These are phyloP conservation scores for Sporothrix mexicana DNA, from an alignment of 2,329 filamentous ascomycete genomes.

Conservation along the genomic window DNA sequence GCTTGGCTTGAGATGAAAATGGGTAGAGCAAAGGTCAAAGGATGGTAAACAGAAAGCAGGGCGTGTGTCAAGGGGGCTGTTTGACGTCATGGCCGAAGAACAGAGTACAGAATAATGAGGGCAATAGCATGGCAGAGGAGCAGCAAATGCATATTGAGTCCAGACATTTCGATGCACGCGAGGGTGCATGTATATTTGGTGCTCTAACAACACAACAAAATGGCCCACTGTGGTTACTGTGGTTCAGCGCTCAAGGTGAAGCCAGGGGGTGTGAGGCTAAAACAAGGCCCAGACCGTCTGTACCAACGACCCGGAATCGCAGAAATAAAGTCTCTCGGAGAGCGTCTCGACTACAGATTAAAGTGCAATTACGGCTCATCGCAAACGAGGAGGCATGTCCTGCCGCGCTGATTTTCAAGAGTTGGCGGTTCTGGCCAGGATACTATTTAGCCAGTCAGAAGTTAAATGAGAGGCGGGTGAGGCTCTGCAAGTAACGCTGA, in stretches of 20 bases:
- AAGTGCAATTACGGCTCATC: not conserved
- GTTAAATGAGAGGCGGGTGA: not conserved
- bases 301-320: constrained; percentile 8
- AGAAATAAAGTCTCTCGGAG: not conserved
- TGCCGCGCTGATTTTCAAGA: not conserved
- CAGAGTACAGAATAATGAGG: not conserved
- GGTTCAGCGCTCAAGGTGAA: not conserved
- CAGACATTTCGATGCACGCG: not conserved
- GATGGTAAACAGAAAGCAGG: not conserved
- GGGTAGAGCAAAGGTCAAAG: too few species aligned
- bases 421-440: not conserved
- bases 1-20: constrained; percentile 28
- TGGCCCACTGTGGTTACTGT: too few species aligned
- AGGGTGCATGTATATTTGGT: not conserved
- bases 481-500: too few species aligned
- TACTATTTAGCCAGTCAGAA: not conserved
- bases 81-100: not conserved
- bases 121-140: not conserved
- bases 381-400: constrained; percentile 11
- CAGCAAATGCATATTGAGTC: not conserved
- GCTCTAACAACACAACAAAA: too few species aligned
- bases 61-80: constrained; percentile 11
- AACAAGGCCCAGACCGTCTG: constrained; percentile 10
- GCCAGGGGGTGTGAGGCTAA: constrained; percentile 15
- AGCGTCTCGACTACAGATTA: not conserved